Evolutionary conservation across 768 basidiomycete species (phyloP).

Genomic region (Clitopilus passeckerianus): DNA sequence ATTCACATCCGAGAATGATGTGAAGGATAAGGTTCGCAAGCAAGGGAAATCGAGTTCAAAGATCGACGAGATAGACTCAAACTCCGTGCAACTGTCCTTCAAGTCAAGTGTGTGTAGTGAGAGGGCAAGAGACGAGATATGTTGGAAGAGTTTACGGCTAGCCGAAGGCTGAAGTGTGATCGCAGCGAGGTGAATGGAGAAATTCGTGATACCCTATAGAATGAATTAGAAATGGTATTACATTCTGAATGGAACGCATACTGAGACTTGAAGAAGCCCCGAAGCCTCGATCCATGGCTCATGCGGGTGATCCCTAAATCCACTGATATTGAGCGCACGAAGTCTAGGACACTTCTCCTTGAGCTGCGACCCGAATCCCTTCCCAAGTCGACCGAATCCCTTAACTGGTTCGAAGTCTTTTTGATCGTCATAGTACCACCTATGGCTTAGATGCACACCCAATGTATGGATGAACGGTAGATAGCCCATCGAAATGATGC

Average conservation of each 20-base stretch:
- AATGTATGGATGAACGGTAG: conserved; percentile 1
- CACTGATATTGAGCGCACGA: neutral
- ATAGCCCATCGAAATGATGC: conserved; percentile 1
- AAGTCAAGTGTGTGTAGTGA: conserved; percentile 1
- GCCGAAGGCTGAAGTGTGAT: neutral
- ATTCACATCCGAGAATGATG: neutral
- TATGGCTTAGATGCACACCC: neutral
- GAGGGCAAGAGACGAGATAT: conserved; percentile 1
- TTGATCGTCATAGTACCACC: neutral
- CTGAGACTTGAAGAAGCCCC: neutral
- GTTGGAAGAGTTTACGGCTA: neutral
- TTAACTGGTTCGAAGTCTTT: neutral
- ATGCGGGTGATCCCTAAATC: neutral
- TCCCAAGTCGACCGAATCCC: neutral
- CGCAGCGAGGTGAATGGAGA: neutral
- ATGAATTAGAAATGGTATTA: neutral
- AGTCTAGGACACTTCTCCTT: conserved; percentile 1
- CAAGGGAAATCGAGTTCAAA: conserved; percentile 1
- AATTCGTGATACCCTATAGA: neutral
- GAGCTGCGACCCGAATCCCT: neutral
- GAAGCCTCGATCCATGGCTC: conserved; percentile 1
- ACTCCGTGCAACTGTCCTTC: neutral
- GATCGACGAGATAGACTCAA: neutral
- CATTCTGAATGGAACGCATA: neutral
- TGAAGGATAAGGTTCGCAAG: neutral